Evolutionary conservation across 257 asterid genomes (phyloP), one percentile per base, ranked within the genome.

Genomic region (Solanum lignicaule): DNA sequence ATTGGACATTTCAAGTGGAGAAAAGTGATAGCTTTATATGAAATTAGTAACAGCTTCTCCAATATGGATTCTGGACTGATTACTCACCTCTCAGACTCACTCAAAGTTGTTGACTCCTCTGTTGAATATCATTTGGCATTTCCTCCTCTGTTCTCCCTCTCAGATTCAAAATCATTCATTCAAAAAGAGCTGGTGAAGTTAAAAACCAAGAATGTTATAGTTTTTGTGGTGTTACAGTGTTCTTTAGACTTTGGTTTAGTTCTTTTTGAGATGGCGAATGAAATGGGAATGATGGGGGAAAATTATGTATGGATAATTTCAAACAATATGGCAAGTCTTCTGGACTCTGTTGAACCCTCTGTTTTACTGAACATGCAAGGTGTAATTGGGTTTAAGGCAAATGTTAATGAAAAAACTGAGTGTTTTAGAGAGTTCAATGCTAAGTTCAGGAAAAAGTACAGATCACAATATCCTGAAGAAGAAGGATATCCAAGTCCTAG

Each of bases 281-380:
- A 68, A 75, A 62, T 94, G 60, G 94, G 91, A 78, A 91, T 94
- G 95, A 87, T 93, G 94, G 95, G 83, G 36, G 91, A 88, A 52
- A 94, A 94, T 31, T 91, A 89, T 79, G 95, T 88, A 4, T 94
- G 98, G 98, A 93, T 94, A 58, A 91, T 93, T 4, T 76, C 94
- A 1, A 93, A 91, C 31, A 94, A 90, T 68, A 75, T 94, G 13
- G 90, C 89, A 1, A 90, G 87, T 79, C 91, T 92, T 86, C 91
- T 95, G 20, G 96, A 95, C 87, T 88, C 95, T 16, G 65, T 91
- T 29, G 93, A 93, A 35, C 29, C 87, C 1, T 90, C 94, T 2
- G 84, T 87, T 27, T 9, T 89, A 66, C 83, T 83, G n/a, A 88
- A 88, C 38, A 91, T 94, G 96, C 93, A 95, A 88, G 98, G 95